Base-by-base conservation (phyloP, 164 flowering plant genomes). In the Akebia trifoliata region DNA sequence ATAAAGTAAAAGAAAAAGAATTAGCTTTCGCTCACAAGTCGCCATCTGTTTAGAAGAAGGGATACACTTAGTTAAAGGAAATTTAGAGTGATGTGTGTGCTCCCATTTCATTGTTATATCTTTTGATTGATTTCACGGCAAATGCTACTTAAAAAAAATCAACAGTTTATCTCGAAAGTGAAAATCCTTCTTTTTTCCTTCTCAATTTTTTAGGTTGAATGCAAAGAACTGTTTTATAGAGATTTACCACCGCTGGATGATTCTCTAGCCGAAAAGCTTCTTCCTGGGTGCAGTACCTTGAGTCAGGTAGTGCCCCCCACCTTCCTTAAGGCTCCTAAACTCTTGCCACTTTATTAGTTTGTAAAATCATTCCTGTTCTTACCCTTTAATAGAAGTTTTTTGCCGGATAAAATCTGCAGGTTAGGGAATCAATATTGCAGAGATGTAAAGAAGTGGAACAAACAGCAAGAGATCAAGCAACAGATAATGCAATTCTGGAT, bases 401-500 rank as follows among this genome's bases (percentile, higher is more conserved):
- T 35, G 15, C 35, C 51, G 45, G 9, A 42, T 43, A 17, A 24
- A 65, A 50, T 62, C 31, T 61, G 22, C 80, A 92, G 98, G 96
- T 89, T 18, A 80, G 75, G 72, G 81, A 80, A 67, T 57, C 71
- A 11, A 42, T 93, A 60, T 60, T 86, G 68, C 69, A 80, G 63
- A 81, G 67, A 66, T 92, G 77, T 66, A 68, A 58, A 56, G 93
- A 86, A 67, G 66, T 85, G 56, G 98, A 92, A 76, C 84, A 85
- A 74, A 79, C 78, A 37, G 95, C 98, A 10, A 89, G 56, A 77
- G 98, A 93, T 15, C 97, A 85, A 72, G 96, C 95, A 55, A 79
- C 96, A 17, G 96, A 89, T 65, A 89, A 93, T 78, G 91, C 94
- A 14, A 85, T 87, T 58, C 76, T 93, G n/a, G 97, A 87, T 62